Conservation (phyloP, 2,329 filamentous ascomycete genomes). For the Beauveria bassiana region DNA sequence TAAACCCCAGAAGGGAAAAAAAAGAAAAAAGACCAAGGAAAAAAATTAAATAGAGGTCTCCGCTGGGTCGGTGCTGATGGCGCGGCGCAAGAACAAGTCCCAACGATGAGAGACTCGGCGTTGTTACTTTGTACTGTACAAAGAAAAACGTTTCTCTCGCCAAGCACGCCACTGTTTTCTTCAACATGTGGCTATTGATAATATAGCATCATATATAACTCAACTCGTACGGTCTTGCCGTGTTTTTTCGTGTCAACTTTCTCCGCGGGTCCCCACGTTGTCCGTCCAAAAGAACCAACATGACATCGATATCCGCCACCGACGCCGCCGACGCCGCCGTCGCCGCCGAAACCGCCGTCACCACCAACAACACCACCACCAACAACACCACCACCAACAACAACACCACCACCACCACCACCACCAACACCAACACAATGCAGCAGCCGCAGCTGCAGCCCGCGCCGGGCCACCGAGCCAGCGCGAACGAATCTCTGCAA, state of each 20-base stretch:
- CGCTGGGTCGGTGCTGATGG: background rate
- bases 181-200: too few relatives aligned
- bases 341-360: background rate
- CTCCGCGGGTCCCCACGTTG: background rate
- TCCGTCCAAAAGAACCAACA: background rate
- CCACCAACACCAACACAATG: background rate
- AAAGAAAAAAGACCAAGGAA: background rate
- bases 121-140: too few relatives aligned
- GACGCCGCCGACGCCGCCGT: too few relatives aligned
- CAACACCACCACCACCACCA: background rate
- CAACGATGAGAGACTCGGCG: too few relatives aligned
- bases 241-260: background rate
- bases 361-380: background rate
- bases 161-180: background rate
- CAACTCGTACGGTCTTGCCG: too few relatives aligned
- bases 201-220: too few relatives aligned
- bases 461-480: background rate
- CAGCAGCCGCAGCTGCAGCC: constrained; percentile 14
- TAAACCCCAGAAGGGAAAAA: background rate
- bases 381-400: background rate
- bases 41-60: background rate
- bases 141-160: background rate
- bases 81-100: background rate
- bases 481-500: constrained; percentile 9
- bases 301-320: background rate